Evolutionary conservation across 2,329 filamentous ascomycete species (phyloP).

Genomic region (Hypoxylon sp.): DNA sequence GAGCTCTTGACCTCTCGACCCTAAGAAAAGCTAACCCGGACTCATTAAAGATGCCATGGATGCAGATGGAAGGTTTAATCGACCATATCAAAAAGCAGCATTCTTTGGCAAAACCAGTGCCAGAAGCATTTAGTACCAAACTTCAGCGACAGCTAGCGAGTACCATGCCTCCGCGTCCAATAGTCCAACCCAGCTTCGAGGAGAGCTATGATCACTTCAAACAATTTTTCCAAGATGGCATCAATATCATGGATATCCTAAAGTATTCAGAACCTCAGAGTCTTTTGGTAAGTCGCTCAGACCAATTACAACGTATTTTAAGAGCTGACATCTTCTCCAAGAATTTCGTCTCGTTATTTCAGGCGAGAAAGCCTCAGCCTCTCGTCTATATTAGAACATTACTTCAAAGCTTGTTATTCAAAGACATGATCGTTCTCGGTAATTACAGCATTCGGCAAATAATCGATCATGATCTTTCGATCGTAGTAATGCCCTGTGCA

Average conservation of each 20-base stretch:
- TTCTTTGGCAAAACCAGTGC: conserved; percentile 68
- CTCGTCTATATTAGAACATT: conserved; percentile 84
- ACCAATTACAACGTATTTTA: conserved; percentile 26
- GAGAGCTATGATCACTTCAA: conserved; percentile 76
- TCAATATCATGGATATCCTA: conserved; percentile 73
- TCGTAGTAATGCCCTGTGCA: conserved; percentile 77
- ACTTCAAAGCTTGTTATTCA: conserved; percentile 78
- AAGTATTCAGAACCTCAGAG: conserved; percentile 74
- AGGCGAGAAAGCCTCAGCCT: conserved; percentile 82
- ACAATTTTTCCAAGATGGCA: conserved; percentile 75
- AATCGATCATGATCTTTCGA: conserved; percentile 81
- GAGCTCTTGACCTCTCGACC: conserved; percentile 59
- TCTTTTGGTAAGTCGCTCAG: conserved; percentile 64
- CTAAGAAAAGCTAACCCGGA: conserved; percentile 54
- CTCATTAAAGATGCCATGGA: conserved; percentile 61
- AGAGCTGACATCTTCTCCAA: conserved; percentile 49
- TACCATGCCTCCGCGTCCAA: conserved; percentile 90
- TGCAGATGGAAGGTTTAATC: conserved; percentile 60
- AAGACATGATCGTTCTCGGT: conserved; percentile 74
- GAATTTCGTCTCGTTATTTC: conserved; percentile 78
- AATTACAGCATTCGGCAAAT: conserved; percentile 75
- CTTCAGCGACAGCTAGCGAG: conserved; percentile 91
- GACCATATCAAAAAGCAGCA: conserved; percentile 67
- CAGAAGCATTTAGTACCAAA: conserved; percentile 87
- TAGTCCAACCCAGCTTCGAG: conserved; percentile 78